Conservation (phyloP, 2,329 filamentous ascomycete species). For the Ilyonectria destructans region DNA sequence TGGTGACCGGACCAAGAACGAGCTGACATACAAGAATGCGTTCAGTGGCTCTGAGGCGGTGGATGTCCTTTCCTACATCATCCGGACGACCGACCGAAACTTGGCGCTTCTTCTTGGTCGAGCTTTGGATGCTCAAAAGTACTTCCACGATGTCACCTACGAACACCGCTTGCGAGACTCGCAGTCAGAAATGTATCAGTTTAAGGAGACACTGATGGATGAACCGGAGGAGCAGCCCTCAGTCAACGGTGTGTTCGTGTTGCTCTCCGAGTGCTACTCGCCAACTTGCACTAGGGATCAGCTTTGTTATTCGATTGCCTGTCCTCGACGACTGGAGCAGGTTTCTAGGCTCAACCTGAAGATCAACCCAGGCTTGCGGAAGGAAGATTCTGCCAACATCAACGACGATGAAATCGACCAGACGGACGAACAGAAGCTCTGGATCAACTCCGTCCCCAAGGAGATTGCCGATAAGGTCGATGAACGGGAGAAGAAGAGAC, state of each 20-base stretch:
- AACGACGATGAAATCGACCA: constrained; percentile 88
- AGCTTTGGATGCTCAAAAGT: constrained; percentile 96
- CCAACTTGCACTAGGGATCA: constrained; percentile 97
- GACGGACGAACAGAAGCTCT: constrained; percentile 96
- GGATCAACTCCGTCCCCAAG: constrained; percentile 98
- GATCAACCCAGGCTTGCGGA: constrained; percentile 88
- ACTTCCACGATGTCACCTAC: constrained; percentile 99
- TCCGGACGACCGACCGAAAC: constrained; percentile 96
- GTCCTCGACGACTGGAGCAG: constrained; percentile 92
- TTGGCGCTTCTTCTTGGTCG: constrained; percentile 91
- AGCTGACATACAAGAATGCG: constrained; percentile 95
- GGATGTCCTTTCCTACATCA: constrained; percentile 95
- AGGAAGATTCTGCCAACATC: constrained; percentile 69
- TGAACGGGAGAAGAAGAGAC: constrained; percentile 95
- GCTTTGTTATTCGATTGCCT: constrained; percentile 98
- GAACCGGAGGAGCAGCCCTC: constrained; percentile 78
- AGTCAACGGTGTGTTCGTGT: constrained; percentile 96
- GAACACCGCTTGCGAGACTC: constrained; percentile 96
- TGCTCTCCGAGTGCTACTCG: constrained; percentile 97
- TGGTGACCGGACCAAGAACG: constrained; percentile 95
- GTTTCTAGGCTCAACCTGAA: constrained; percentile 95
- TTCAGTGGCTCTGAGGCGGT: constrained; percentile 97
- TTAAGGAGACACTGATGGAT: constrained; percentile 92
- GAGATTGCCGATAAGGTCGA: constrained; percentile 92
- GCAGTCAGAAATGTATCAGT: constrained; percentile 96